A percentile compares a stretch with the other conserved stretches of the same genome.
Evolutionary conservation across 2,329 filamentous ascomycete genomes (phyloP).

Genomic region (Saccharata proteae): DNA sequence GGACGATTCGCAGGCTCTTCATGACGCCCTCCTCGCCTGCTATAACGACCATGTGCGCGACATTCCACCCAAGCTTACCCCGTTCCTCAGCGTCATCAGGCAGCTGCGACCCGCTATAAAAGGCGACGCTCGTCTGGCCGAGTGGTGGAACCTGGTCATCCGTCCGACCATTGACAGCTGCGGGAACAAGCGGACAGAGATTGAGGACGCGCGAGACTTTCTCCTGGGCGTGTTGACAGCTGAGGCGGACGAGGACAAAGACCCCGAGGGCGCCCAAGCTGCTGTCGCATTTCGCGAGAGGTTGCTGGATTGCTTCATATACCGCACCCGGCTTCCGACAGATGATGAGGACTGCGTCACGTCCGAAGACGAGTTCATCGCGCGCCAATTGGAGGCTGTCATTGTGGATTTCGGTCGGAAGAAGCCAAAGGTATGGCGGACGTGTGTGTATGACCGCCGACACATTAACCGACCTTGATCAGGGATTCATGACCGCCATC

Average conservation of each 20-base stretch:
- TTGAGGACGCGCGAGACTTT: slow-evolving; percentile 53
- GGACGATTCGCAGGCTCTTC: slow-evolving; percentile 53
- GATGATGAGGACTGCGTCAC: slow-evolving; percentile 26
- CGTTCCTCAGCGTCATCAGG: slow-evolving; percentile 58
- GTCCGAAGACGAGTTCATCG: slow-evolving; percentile 33
- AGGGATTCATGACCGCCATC: slow-evolving; percentile 55
- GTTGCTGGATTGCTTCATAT: slow-evolving; percentile 32
- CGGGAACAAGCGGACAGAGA: slow-evolving; percentile 49
- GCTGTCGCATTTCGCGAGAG: slow-evolving; percentile 44
- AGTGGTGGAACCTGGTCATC: slow-evolving; percentile 60
- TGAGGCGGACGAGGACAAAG: slow-evolving; percentile 45
- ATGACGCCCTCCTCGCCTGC: slow-evolving; percentile 58
- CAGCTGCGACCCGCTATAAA: slow-evolving; percentile 52
- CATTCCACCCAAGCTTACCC: slow-evolving; percentile 43
- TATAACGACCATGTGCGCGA: slow-evolving; percentile 53
- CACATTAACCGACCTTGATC: slow-evolving; percentile 6
- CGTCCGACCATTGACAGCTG: slow-evolving; percentile 45
- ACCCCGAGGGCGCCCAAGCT: slow-evolving; percentile 30
- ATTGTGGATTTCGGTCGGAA: slow-evolving; percentile 49
- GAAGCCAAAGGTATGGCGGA: slow-evolving; percentile 44
- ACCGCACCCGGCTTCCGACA: slow-evolving; percentile 26
- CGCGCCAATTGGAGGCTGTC: slow-evolving; percentile 41
- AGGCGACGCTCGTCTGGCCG: slow-evolving; percentile 48
- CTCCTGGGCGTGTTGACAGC: slow-evolving; percentile 52
- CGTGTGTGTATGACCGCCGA: not conserved